Percentiles rank a stretch among this genome's conserved stretches.
These are phyloP conservation scores for Galerina marginata DNA, from an alignment of 768 basidiomycete genomes.

Conservation along the genomic window DNA sequence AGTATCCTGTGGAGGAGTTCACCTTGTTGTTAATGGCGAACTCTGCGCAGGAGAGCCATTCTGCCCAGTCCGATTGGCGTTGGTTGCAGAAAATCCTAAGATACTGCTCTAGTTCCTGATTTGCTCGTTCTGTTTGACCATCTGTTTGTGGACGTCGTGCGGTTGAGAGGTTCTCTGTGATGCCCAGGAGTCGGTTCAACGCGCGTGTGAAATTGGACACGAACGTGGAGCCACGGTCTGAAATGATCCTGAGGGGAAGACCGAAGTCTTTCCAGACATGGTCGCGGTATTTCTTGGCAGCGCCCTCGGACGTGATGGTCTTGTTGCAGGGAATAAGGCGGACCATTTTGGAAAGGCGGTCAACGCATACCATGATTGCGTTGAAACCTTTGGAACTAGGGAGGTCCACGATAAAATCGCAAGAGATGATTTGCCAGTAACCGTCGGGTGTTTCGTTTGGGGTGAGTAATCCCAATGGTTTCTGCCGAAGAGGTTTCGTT, in stretches of 20 bases:
- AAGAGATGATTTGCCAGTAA: slow-evolving; percentile 37
- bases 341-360: slow-evolving; percentile 8
- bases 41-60: slow-evolving; percentile 33
- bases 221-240: slow-evolving; percentile 36
- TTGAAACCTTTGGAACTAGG: slow-evolving; percentile 36
- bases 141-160: slow-evolving; percentile 46
- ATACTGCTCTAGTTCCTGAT: slow-evolving; percentile 35
- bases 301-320: not conserved
- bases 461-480: slow-evolving; percentile 21
- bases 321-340: not conserved
- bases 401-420: slow-evolving; percentile 41
- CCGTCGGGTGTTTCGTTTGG: slow-evolving; percentile 22
- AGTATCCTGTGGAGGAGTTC: slow-evolving; percentile 27
- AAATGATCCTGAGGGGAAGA: slow-evolving; percentile 28
- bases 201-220: slow-evolving; percentile 35
- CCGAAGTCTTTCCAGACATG: slow-evolving; percentile 29
- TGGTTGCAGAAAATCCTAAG: slow-evolving; percentile 31
- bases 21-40: slow-evolving; percentile 37
- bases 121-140: slow-evolving; percentile 33
- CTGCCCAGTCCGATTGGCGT: slow-evolving; percentile 36
- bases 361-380: slow-evolving; percentile 38
- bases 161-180: slow-evolving; percentile 38
- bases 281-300: not conserved
- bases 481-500: slow-evolving; percentile 38
- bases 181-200: slow-evolving; percentile 33